Evolutionary conservation across 495 filamentous ascomycete genomes (phyloP), one percentile per base, ranked within the genome.

Genomic region (Talaromyces trachyspermus): DNA sequence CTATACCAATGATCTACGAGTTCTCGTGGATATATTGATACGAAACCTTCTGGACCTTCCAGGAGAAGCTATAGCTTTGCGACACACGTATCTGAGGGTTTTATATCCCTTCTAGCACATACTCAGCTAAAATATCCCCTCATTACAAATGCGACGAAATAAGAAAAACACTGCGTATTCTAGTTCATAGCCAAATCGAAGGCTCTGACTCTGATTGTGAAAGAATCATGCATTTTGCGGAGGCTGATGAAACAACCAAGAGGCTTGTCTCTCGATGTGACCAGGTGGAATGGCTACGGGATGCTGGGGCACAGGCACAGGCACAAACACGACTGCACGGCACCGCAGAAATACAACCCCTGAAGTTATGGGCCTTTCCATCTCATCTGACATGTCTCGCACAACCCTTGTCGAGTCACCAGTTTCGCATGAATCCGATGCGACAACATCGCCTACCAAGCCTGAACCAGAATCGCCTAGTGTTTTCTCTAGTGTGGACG

Each of bases 41-140:
- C 89, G 92, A 27, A 98, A 98, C 54, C 74, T 98, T 10, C 79
- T 97, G 29, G 92, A 98, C 60, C 75, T 98, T 4, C 90, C 91
- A 0, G 81, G 85, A 48, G 87, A 90, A 53, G 75, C 87, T 44
- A 73, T 77, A 43, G 77, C 88, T 7, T 69, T 98, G 37, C 80
- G 92, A 23, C 94, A 98, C 59, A 97, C 91, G n/a, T 98, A 98
- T 57, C 75, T 98, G n/a, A 84, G 92, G 17, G 94, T 98, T 14
- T 71, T 98, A 5, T 89, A 91, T 50, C 94, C 3, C 69, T 98
- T 15, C 71, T 98, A 8, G 79, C 87, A 4, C 86, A 97, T 63
- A 95, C 91, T 6, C 92, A 97, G 62, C 77, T 98, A 25, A 82
- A 78, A 54, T 66, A 84, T 19, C 81, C 88, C 88, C 88, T 2